Conservation (phyloP, 2,329 filamentous ascomycete genomes). For the Pseudogymnoascus sp. region DNA sequence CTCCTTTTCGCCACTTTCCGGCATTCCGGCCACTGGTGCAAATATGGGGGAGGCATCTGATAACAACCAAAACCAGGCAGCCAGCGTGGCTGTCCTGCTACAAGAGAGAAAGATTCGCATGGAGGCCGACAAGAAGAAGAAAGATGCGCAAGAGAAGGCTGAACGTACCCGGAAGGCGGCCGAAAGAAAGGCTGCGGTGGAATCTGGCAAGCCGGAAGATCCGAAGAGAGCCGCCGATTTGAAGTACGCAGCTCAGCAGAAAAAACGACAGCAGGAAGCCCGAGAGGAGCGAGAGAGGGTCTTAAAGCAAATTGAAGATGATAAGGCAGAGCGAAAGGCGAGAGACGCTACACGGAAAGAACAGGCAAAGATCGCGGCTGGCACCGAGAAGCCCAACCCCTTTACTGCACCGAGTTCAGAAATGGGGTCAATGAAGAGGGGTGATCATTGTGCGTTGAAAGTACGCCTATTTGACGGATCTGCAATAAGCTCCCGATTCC, state of each 20-base stretch:
- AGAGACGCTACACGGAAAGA: constrained; percentile 46
- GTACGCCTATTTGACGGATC: constrained; percentile 80
- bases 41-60: constrained; percentile 7
- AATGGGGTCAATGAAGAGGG: constrained; percentile 15
- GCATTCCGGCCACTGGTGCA: not conserved
- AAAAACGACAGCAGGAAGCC: constrained; percentile 56
- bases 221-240: constrained; percentile 36
- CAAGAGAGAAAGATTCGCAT: constrained; percentile 45
- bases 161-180: constrained; percentile 38
- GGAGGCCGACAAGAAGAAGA: constrained; percentile 42
- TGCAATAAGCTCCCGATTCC: constrained; percentile 67
- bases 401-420: constrained; percentile 3
- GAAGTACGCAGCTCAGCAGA: constrained; percentile 49
- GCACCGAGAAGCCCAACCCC: not conserved
- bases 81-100: constrained; percentile 34
- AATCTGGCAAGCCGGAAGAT: constrained; percentile 30
- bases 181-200: constrained; percentile 38
- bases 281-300: constrained; percentile 65
- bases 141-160: constrained; percentile 31
- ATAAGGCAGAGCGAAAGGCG: constrained; percentile 61
- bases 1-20: not conserved
- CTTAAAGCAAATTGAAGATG: constrained; percentile 67
- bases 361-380: constrained; percentile 24
- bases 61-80: constrained; percentile 10
- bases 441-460: constrained; percentile 56